Evolutionary conservation across 768 basidiomycete genomes (phyloP).

Genomic region (Termitomyces sp.): DNA sequence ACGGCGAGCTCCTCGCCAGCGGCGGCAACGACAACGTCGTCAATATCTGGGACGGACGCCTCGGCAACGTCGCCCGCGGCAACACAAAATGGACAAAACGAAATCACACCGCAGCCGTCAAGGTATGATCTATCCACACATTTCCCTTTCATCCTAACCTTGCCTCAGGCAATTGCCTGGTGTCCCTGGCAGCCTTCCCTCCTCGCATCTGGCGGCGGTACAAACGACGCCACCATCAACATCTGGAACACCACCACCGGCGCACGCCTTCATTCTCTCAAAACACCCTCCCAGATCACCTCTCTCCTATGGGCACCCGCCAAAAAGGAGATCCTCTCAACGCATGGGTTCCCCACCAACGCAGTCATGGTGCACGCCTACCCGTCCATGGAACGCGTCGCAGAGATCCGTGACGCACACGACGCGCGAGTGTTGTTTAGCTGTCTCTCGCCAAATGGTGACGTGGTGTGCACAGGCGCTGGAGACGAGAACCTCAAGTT

Average conservation of each 20-base stretch:
- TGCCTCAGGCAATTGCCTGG: constrained; percentile 83
- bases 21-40: constrained; percentile 99
- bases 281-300: constrained; percentile 89
- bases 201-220: constrained; percentile 92
- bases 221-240: constrained; percentile 87
- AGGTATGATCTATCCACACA: constrained; percentile 35
- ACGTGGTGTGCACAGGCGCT: constrained; percentile 88
- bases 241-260: constrained; percentile 93
- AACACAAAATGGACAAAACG: constrained; percentile 87
- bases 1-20: constrained; percentile 88
- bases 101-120: constrained; percentile 87
- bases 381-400: constrained; percentile 78
- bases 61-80: constrained; percentile 56
- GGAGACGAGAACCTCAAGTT: constrained; percentile 97
- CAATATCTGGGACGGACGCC: constrained; percentile 92
- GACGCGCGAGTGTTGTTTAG: constrained; percentile 89
- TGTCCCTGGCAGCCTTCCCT: constrained; percentile 94
- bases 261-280: constrained; percentile 82
- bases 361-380: constrained; percentile 81
- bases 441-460: constrained; percentile 82
- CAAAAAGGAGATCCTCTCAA: constrained; percentile 85
- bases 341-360: constrained; percentile 93
- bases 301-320: constrained; percentile 86
- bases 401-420: constrained; percentile 88
- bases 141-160: constrained; percentile 1